phyloP scores from a whole-genome alignment of 345 rosid genomes.

The Salix dunnii region DNA sequence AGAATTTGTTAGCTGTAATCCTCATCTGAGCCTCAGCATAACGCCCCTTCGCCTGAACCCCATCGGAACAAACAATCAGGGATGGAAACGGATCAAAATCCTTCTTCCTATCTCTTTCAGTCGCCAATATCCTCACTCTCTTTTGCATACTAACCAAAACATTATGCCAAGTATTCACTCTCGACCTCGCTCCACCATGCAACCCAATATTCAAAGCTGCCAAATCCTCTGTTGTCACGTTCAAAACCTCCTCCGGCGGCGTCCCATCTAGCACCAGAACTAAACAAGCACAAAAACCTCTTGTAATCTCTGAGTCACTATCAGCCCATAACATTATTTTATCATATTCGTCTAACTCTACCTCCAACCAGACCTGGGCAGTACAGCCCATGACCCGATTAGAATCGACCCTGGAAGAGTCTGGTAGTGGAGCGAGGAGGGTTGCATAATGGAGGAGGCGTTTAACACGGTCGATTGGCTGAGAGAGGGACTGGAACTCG shows the following conservation, averaged over 20 bases:
- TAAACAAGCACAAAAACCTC: constrained; percentile 79
- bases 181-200: constrained; percentile 58
- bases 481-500: constrained; percentile 62
- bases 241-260: constrained; percentile 70
- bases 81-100: constrained; percentile 82
- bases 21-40: constrained; percentile 89
- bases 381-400: constrained; percentile 99
- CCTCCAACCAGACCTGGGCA: constrained; percentile 83
- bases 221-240: constrained; percentile 66
- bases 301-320: constrained; percentile 79
- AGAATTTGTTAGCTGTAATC: not conserved
- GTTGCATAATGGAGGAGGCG: constrained; percentile 59
- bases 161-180: constrained; percentile 93
- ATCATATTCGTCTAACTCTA: constrained; percentile 49
- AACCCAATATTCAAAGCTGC: constrained; percentile 62
- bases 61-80: constrained; percentile 50
- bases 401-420: constrained; percentile 51
- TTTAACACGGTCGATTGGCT: constrained; percentile 62
- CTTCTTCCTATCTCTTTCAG: constrained; percentile 55
- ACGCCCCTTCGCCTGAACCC: constrained; percentile 74
- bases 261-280: constrained; percentile 62
- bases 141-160: constrained; percentile 88
- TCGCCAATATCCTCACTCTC: constrained; percentile 62
- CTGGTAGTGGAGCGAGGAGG: constrained; percentile 53
- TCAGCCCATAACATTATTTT: constrained; percentile 77